phyloP scores from a whole-genome alignment of 192 early-diverging fungal species.

The Coemansia pectinata region DNA sequence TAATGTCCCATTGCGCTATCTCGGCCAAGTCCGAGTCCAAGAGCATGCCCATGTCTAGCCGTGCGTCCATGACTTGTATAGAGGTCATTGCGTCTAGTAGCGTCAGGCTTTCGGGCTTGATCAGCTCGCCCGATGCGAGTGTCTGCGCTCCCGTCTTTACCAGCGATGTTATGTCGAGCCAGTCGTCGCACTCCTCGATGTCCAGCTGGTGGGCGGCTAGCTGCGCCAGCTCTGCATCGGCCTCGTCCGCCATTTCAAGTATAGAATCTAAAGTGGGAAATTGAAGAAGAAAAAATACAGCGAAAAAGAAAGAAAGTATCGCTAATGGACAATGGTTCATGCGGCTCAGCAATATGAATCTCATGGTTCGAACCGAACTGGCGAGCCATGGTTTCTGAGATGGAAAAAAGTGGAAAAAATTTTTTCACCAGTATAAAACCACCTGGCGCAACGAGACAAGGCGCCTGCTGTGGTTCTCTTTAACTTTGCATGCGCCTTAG shows the following conservation, averaged over 20 bases:
- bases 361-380: neutral
- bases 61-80: conserved; percentile 47
- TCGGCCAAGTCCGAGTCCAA: conserved; percentile 15
- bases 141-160: conserved; percentile 6
- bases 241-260: neutral
- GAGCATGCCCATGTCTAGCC: conserved; percentile 52
- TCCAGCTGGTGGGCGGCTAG: conserved; percentile 5
- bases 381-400: neutral
- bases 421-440: neutral
- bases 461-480: neutral
- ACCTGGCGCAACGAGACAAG: neutral
- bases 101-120: conserved; percentile 19
- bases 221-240: neutral
- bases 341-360: neutral
- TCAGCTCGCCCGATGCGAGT: conserved; percentile 31
- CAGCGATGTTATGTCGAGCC: conserved; percentile 40
- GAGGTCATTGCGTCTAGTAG: conserved; percentile 42
- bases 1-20: conserved; percentile 37
- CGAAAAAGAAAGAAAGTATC: neutral
- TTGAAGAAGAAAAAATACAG: neutral
- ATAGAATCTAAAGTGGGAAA: neutral
- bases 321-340: neutral
- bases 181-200: conserved; percentile 20
- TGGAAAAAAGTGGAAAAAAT: neutral
- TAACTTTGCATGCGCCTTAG: conserved; percentile 47